Conservation (phyloP, 257 asterid genomes). For the Solanum commersonii region DNA sequence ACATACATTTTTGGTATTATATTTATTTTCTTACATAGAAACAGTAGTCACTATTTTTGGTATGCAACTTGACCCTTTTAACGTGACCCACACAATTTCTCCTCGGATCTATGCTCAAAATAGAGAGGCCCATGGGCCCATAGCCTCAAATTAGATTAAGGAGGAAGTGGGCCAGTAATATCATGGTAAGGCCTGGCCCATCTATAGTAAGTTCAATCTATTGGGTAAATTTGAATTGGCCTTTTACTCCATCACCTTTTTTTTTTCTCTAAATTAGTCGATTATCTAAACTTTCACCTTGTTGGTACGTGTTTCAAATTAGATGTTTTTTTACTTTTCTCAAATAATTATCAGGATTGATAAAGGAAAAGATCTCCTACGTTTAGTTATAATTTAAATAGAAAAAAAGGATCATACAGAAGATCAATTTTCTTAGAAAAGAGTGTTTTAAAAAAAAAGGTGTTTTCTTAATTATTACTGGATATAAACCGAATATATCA, state of each 20-base stretch:
- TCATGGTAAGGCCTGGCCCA: background rate
- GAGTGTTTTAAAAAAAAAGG: too few species aligned
- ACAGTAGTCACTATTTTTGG: background rate
- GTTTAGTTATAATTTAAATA: too few species aligned
- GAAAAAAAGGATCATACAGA: too few species aligned
- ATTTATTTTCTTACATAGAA: background rate
- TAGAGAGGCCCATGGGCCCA: background rate
- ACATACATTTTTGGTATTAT: too few species aligned
- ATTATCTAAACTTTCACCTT: too few species aligned
- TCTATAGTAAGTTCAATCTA: background rate
- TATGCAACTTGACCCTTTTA: background rate
- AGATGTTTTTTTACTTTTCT: too few species aligned
- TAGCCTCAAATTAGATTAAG: background rate
- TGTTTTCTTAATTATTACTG: too few species aligned
- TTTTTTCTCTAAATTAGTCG: background rate
- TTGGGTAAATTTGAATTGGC: background rate
- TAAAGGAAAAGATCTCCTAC: background rate
- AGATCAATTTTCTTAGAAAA: background rate
- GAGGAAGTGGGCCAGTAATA: background rate
- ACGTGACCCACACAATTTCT: background rate
- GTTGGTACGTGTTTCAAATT: too few species aligned
- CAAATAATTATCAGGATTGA: background rate
- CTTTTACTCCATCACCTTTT: background rate
- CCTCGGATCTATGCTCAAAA: background rate
- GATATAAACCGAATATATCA: too few species aligned